A percentile compares a stretch with the other conserved stretches of the same genome.
Conservation (phyloP, 495 filamentous ascomycete genomes). For the Daldinia childiae region DNA sequence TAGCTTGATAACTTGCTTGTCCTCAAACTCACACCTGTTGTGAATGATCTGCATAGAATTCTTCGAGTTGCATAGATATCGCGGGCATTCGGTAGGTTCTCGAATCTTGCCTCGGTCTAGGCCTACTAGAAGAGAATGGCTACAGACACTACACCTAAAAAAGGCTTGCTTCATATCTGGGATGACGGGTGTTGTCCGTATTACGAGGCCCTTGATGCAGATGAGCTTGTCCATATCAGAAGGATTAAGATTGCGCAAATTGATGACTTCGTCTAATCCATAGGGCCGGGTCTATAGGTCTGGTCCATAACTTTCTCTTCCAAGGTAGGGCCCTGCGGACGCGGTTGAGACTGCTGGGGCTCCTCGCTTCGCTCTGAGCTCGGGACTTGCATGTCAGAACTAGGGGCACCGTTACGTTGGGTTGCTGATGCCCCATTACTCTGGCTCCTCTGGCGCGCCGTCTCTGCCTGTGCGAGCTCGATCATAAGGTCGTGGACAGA, state of each 20-base stretch:
- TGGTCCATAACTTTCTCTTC: conserved; percentile 72
- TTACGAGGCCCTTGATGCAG: conserved; percentile 95
- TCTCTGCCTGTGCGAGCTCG: conserved; percentile 82
- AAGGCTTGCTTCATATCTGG: conserved; percentile 96
- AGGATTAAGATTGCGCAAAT: conserved; percentile 95
- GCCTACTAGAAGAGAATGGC: conserved; percentile 86
- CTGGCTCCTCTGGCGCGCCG: conserved; percentile 72
- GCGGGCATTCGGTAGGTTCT: conserved; percentile 90
- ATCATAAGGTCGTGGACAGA: conserved; percentile 92
- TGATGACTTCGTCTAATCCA: conserved; percentile 85
- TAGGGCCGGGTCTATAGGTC: conserved; percentile 85
- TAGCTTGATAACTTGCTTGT: conserved; percentile 98
- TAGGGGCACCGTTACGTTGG: conserved; percentile 54
- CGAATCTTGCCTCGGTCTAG: conserved; percentile 96
- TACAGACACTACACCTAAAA: conserved; percentile 93
- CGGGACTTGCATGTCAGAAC: conserved; percentile 78
- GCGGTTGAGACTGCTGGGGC: conserved; percentile 48
- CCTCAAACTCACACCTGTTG: conserved; percentile 92
- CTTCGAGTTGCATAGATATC: conserved; percentile 79
- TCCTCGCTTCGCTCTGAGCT: conserved; percentile 74
- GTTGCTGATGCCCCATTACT: conserved; percentile 58
- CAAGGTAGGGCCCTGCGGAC: conserved; percentile 49
- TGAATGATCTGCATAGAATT: conserved; percentile 99
- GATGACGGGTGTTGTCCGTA: conserved; percentile 93
- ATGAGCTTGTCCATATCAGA: conserved; percentile 96